These are phyloP conservation scores for Penicillium malachiteum DNA, from an alignment of 495 filamentous ascomycete species.

Conservation along the genomic window DNA sequence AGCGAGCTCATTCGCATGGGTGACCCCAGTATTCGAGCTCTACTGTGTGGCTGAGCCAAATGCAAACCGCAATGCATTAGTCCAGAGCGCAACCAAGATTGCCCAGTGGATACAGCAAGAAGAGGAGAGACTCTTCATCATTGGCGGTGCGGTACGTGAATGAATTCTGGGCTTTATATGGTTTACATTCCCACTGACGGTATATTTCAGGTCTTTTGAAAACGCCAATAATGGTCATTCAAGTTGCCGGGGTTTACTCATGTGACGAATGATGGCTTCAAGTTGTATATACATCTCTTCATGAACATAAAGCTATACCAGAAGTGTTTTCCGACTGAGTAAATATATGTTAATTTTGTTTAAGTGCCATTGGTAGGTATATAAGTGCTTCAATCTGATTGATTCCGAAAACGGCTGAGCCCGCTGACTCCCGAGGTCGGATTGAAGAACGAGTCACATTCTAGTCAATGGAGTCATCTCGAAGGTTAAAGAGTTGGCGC, in stretches of 20 bases:
- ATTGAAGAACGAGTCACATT: no score
- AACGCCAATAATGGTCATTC: not conserved
- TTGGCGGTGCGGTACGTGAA: slow-evolving; percentile 76
- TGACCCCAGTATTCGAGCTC: slow-evolving; percentile 85
- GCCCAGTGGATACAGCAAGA: slow-evolving; percentile 86
- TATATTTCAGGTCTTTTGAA: slow-evolving; percentile 26
- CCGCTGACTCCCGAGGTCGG: no score
- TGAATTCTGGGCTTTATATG: not conserved
- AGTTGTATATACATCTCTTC: no score
- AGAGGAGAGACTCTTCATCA: slow-evolving; percentile 92
- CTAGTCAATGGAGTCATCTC: slow-evolving; percentile 72
- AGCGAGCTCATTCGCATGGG: slow-evolving; percentile 80
- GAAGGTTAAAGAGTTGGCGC: slow-evolving; percentile 64
- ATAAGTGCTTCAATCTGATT: no score
- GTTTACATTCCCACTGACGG: slow-evolving; percentile 1
- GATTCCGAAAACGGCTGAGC: no score
- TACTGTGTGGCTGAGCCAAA: slow-evolving; percentile 88
- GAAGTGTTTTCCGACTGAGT: no score
- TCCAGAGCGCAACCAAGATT: slow-evolving; percentile 81
- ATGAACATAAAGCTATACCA: no score
- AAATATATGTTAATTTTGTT: no score
- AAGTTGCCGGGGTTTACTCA: not conserved
- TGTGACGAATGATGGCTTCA: no score
- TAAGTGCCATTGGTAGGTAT: no score
- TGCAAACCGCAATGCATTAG: slow-evolving; percentile 71